Percentiles rank a stretch among this genome's conserved stretches.
phyloP scores from a whole-genome alignment of 2,329 filamentous ascomycete species.

The Rhexocercosporidium sp. region DNA sequence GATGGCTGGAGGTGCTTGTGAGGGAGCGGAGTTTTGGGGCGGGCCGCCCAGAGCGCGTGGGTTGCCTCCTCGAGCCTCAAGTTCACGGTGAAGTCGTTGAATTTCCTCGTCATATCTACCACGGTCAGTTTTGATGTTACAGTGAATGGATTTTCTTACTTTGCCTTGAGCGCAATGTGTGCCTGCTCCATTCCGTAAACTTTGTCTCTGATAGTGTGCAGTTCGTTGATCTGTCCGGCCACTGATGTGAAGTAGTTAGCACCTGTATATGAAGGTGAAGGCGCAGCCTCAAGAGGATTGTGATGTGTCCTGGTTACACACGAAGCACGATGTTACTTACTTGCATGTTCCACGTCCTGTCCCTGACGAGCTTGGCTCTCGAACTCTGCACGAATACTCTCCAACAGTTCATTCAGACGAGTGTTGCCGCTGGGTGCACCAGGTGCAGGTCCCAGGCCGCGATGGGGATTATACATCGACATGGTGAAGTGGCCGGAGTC shows the following conservation, averaged over 20 bases:
- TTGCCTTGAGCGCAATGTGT: conserved; percentile 86
- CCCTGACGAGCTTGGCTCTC: conserved; percentile 81
- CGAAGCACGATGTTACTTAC: conserved; percentile 61
- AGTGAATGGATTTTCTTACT: conserved; percentile 61
- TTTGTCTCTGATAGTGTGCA: conserved; percentile 92
- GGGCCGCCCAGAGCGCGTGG: conserved; percentile 70
- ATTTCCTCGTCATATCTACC: conserved; percentile 93
- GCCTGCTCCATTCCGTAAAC: conserved; percentile 92
- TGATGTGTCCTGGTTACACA: neutral
- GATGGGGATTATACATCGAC: conserved; percentile 89
- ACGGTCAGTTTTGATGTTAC: conserved; percentile 16
- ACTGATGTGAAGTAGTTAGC: conserved; percentile 58
- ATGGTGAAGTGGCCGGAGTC: conserved; percentile 44
- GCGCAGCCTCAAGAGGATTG: neutral
- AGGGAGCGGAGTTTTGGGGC: conserved; percentile 77
- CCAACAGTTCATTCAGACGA: conserved; percentile 88
- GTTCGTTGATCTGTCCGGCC: conserved; percentile 88
- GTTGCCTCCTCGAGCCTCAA: conserved; percentile 73
- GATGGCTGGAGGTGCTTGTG: conserved; percentile 82
- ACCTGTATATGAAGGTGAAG: neutral
- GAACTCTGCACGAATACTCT: conserved; percentile 89
- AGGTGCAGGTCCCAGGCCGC: conserved; percentile 77
- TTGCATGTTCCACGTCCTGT: conserved; percentile 90
- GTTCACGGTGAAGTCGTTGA: conserved; percentile 81
- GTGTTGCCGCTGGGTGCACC: conserved; percentile 52